Evolutionary conservation across 768 basidiomycete species (phyloP), one percentile per base, ranked within the genome.

Genomic region (Mycena crocata): DNA sequence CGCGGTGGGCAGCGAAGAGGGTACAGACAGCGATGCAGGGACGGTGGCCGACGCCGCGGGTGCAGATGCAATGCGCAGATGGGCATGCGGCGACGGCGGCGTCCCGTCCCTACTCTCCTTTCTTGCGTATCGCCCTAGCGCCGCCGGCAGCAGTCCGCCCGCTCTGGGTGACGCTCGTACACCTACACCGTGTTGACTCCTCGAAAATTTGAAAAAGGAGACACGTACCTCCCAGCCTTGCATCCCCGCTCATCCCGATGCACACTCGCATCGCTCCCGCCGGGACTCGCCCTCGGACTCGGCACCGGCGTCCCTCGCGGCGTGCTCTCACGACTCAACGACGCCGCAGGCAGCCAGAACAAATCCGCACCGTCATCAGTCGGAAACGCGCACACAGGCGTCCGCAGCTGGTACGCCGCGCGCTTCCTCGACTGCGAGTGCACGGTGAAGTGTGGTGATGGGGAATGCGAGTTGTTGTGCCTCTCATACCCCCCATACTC

Each of bases 311-410:
- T 52, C 10, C 19, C 12, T 19, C 62, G 37, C 37, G 68, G 68
- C 30, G 61, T 54, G 24, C 24, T 35, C 17, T 28, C 31, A 21
- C 24, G 56, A n/a, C n/a, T 24, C 31, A 50, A 63, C 28, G 60
- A 62, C 17, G 48, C 21, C 17, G 64, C 62, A 24, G 69, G 69
- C 26, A 70, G 54, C 10, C 65, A 65, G 54, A 70, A 70, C 19
- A 70, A 40, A 8, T 70, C 64, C 45, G 69, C 61, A 24, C 67
- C 69, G 49, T 70, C 69, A 57, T 70, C 64, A 44, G 66, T 64
- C 8, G 46, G 57, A 42, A 60, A 66, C 34, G 32, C 69, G 21
- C 19, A 26, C 24, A 54, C 23, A 31, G 56, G 48, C n/a, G 21
- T 34, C 28, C 5, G 13, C 46, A 14, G 40, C 37, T 9, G 37